These are phyloP conservation scores for Hypericum androsaemum DNA, from an alignment of 345 rosid genomes.

Conservation along the genomic window DNA sequence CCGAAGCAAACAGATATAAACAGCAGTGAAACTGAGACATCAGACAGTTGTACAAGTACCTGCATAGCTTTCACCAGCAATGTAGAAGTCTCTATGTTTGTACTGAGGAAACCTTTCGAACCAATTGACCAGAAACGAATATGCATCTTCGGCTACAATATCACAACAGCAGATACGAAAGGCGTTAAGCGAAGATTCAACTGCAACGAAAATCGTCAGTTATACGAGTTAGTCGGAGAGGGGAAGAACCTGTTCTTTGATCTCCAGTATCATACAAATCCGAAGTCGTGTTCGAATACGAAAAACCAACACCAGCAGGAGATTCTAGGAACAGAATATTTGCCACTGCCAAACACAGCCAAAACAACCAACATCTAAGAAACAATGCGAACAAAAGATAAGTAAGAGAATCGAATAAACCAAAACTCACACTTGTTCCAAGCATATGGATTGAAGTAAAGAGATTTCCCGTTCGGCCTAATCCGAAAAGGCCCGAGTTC, in stretches of 20 bases:
- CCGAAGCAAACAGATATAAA: neutral
- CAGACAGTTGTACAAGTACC: slow-evolving; percentile 25
- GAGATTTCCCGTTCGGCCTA: neutral
- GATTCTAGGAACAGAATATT: slow-evolving; percentile 87
- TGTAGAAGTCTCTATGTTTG: slow-evolving; percentile 87
- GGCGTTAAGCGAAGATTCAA: slow-evolving; percentile 1
- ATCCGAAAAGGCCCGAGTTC: slow-evolving; percentile 2
- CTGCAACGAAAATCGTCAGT: no score
- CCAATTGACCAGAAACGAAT: slow-evolving; percentile 72
- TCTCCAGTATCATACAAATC: slow-evolving; percentile 84
- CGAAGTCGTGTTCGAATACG: slow-evolving; percentile 69
- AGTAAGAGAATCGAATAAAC: no score
- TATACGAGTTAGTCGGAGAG: neutral
- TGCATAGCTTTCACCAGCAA: slow-evolving; percentile 95
- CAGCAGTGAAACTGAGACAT: neutral
- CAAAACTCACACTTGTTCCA: neutral
- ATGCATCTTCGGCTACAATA: slow-evolving; percentile 81
- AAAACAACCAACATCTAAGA: no score
- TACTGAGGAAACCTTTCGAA: slow-evolving; percentile 91
- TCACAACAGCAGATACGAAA: slow-evolving; percentile 9
- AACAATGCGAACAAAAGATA: no score
- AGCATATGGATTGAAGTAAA: slow-evolving; percentile 4
- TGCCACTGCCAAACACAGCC: slow-evolving; percentile 51
- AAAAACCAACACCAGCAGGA: slow-evolving; percentile 97
- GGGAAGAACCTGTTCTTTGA: slow-evolving; percentile 52